phyloP scores from a whole-genome alignment of 768 basidiomycete genomes.

The Sarcomyxa edulis region DNA sequence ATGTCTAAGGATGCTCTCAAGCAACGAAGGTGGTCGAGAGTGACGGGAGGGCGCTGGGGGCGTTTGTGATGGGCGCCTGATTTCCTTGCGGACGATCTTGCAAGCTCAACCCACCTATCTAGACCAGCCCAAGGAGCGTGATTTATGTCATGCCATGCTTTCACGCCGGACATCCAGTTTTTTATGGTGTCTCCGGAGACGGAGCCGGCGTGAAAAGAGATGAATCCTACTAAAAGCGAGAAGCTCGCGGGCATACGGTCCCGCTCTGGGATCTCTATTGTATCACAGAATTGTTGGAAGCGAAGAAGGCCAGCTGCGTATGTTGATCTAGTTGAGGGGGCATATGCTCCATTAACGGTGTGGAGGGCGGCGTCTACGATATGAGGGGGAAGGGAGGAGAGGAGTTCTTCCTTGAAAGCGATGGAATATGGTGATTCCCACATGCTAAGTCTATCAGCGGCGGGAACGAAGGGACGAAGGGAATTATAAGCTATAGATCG shows the following conservation, averaged over 20 bases:
- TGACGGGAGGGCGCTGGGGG: conserved; percentile 24
- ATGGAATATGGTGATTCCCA: not conserved
- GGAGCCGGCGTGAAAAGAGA: conserved; percentile 4
- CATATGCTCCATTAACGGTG: not conserved
- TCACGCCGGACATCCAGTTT: conserved; percentile 28
- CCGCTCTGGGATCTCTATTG: conserved; percentile 16
- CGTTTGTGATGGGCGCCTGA: conserved; percentile 12
- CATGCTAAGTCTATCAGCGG: not conserved
- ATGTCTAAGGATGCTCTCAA: conserved; percentile 19
- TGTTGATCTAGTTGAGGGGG: conserved; percentile 10
- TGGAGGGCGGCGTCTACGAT: not conserved
- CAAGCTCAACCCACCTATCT: conserved; percentile 16
- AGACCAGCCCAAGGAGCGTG: conserved; percentile 29
- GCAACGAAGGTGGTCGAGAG: conserved; percentile 23
- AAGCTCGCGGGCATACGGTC: conserved; percentile 25
- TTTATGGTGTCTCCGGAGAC: conserved; percentile 18
- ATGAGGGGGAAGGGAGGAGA: not conserved
- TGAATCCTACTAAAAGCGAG: conserved; percentile 21
- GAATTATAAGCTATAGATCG: not conserved
- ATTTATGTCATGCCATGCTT: conserved; percentile 30
- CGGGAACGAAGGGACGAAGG: not conserved
- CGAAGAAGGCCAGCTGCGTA: conserved; percentile 27
- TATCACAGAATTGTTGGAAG: conserved; percentile 32
- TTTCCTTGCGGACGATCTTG: conserved; percentile 13
- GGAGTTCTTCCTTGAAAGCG: no score